Base-by-base conservation (phyloP, 2,329 filamentous ascomycete species). In the Colletotrichum orchidophilum region DNA sequence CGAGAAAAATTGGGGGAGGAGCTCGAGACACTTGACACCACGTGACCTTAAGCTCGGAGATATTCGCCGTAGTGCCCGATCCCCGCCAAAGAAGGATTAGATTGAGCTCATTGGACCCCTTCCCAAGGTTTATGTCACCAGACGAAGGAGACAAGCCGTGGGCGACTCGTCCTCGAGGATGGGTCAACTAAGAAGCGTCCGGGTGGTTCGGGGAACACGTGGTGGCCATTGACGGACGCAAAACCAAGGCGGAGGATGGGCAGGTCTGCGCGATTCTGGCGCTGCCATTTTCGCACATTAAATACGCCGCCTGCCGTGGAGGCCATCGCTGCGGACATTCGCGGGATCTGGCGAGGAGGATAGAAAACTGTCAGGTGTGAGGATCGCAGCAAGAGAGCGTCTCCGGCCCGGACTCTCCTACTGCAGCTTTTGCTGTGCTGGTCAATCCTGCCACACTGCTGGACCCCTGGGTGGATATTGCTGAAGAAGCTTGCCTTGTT, bases 401-500 rank as follows among this genome's bases (percentile, higher is more conserved):
- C 55, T 54, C 18, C 39, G 39, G 39, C 39, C 39, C 39, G 39
- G 39, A 9, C 5, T n/a, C 39, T 46, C 39, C 39, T 46, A 7
- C 31, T 33, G 3, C 31, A 8, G 18, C 46, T 65, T 31, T 62
- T 59, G 54, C 60, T 15, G 39, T 54, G 53, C 46, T 61, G 27
- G 21, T 50, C 39, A 46, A 61, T 50, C 39, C 59, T 62, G 59
- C 59, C 29, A 62, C 59, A 46, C 53, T 65, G 53, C 65, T 46
- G 68, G 42, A 58, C 58, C 69, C 68, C 69, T 66, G 50, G 68
- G 33, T 21, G 57, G 68, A 58, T 42, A 54, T 63, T 55, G 69
- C 52, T 71, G 69, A 71, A 68, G 68, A 71, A 69, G 53, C 33
- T 63, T 69, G 69, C 49, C 53, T 71, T 69, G 59, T 63, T 69